Percentiles rank a stretch among this genome's conserved stretches.
phyloP scores from a whole-genome alignment of 2,329 filamentous ascomycete genomes.

The Colletotrichum tofieldiae region DNA sequence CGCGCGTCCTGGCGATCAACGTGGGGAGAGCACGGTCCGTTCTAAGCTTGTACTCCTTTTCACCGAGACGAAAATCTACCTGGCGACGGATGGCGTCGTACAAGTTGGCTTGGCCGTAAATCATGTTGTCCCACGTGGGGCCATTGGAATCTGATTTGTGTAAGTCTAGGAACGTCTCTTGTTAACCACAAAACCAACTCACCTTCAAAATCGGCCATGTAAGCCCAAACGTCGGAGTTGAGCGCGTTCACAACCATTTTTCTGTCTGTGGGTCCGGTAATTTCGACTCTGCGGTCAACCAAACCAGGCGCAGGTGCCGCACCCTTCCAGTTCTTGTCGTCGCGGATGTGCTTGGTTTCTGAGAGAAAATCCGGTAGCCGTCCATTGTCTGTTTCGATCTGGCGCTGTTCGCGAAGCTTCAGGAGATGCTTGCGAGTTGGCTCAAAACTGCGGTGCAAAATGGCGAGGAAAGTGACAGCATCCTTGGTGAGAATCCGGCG shows the following conservation, averaged over 20 bases:
- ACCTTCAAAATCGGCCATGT: slow-evolving; percentile 91
- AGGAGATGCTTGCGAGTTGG: slow-evolving; percentile 84
- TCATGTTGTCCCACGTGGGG: slow-evolving; percentile 95
- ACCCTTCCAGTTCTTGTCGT: slow-evolving; percentile 89
- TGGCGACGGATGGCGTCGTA: slow-evolving; percentile 90
- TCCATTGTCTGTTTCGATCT: slow-evolving; percentile 89
- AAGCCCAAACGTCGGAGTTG: slow-evolving; percentile 93
- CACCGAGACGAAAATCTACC: slow-evolving; percentile 89
- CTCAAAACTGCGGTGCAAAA: slow-evolving; percentile 91
- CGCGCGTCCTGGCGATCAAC: slow-evolving; percentile 87
- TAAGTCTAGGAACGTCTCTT: neutral
- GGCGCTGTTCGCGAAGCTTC: slow-evolving; percentile 82
- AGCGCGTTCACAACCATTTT: slow-evolving; percentile 96
- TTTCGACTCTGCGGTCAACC: slow-evolving; percentile 88
- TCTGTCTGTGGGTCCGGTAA: slow-evolving; percentile 90
- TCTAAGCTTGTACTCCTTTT: slow-evolving; percentile 92
- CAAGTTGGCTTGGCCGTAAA: slow-evolving; percentile 91
- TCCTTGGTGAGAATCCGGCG: slow-evolving; percentile 88
- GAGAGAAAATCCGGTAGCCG: slow-evolving; percentile 87
- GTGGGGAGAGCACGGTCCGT: slow-evolving; percentile 85
- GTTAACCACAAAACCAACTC: rapidly evolving
- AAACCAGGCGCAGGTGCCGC: slow-evolving; percentile 87
- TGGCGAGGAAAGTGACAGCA: slow-evolving; percentile 85
- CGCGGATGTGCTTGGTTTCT: slow-evolving; percentile 90
- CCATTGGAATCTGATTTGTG: slow-evolving; percentile 77